A percentile compares a stretch with the other conserved stretches of the same genome.
phyloP scores from a whole-genome alignment of 805 yeast genomes.

The Middelhovenomyces tepae region DNA sequence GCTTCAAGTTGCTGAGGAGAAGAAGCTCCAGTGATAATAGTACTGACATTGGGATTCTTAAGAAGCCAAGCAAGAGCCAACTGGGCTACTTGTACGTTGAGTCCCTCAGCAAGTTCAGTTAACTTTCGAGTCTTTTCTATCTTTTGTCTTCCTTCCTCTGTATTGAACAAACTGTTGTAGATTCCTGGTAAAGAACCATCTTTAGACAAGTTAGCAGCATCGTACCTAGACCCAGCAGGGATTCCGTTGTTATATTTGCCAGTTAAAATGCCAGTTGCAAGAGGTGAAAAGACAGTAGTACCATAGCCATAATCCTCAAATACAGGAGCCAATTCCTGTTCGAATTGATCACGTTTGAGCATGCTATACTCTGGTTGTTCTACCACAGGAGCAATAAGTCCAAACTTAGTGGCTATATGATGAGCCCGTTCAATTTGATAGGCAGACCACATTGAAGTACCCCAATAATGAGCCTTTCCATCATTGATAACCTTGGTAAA shows the following conservation, averaged over 20 bases:
- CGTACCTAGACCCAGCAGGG: conserved; percentile 20
- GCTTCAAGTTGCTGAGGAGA: conserved; percentile 22
- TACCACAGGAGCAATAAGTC: conserved; percentile 25
- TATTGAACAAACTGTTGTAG: conserved; percentile 14
- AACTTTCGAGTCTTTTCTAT: conserved; percentile 20
- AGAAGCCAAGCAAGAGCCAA: conserved; percentile 26
- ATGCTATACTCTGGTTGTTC: conserved; percentile 26
- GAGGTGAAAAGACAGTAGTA: conserved; percentile 26
- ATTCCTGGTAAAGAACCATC: conserved; percentile 8
- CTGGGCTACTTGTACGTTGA: conserved; percentile 22
- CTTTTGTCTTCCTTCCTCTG: conserved; percentile 19
- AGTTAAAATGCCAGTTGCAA: conserved; percentile 27
- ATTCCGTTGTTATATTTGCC: conserved; percentile 25
- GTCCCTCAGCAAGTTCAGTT: conserved; percentile 20
- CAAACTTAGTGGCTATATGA: conserved; percentile 25
- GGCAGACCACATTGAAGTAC: conserved; percentile 27
- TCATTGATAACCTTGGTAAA: conserved; percentile 25
- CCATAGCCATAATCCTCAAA: conserved; percentile 25
- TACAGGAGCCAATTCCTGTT: conserved; percentile 24
- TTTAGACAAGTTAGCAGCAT: conserved; percentile 11
- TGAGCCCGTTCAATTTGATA: conserved; percentile 28
- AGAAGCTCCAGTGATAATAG: conserved; percentile 26
- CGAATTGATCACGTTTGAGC: conserved; percentile 22
- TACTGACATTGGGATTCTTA: conserved; percentile 24
- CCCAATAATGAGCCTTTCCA: conserved; percentile 29